Evolutionary conservation across 208 protist species (phyloP), one percentile per base, ranked within the genome.

Genomic region (Leptomonas pyrrhocoris): DNA sequence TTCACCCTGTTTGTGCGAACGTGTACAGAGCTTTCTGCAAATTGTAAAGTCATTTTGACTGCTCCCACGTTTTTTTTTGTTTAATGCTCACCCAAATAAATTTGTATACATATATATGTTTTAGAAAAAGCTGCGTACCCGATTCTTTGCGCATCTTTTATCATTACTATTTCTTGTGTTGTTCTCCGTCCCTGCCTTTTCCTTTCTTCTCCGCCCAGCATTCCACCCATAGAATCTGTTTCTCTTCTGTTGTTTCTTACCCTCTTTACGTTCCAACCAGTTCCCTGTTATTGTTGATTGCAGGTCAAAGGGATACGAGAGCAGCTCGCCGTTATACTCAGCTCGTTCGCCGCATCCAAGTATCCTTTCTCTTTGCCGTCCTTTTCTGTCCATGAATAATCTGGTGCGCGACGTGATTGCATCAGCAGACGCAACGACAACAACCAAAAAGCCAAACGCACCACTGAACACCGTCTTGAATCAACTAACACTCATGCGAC

Each of bases 151-250:
- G 2, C 34, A 45, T 46, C n/a, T n/a, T n/a, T n/a, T n/a, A n/a
- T 57, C 48, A 34, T 40, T 16, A 38, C 16, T 4, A 48, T 45
- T 34, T 45, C 23, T 45, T 67, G 2, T 18, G n/a, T n/a, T n/a
- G n/a, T n/a, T n/a, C n/a, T n/a, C n/a, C n/a, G 23, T 50, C 9
- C 46, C 30, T 46, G 18, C 30, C 16, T 40, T 53, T 50, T 28
- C 53, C 18, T 30, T 31, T n/a, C 12, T 67, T 36, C 30, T n/a
- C n/a, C n/a, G n/a, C 8, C 49, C 49, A 57, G 18, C 23, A 57
- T 50, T 53, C 45, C 58, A 64, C 58, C 21, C 58, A 62, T 62
- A 53, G 58, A 64, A 28, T 40, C 13, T 53, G 36, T 64, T 30
- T 11, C 40, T 25, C 53, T 27, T 13, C 19, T 46, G n/a, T 54